Base-by-base conservation (phyloP, 305 asterid species). In the Coffea humblotiana region DNA sequence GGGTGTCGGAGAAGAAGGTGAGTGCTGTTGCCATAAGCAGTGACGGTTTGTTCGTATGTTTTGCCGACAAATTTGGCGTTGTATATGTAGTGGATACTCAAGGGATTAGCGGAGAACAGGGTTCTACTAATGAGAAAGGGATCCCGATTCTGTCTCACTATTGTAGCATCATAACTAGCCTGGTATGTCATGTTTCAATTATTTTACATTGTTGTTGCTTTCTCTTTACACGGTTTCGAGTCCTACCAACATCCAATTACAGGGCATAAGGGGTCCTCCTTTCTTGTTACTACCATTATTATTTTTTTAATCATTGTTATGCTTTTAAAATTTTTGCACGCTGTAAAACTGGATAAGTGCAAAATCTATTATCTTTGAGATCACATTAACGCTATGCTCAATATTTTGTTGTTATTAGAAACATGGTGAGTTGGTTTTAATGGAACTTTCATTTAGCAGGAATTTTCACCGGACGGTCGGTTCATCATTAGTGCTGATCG, bases 1-100 rank as follows among this genome's bases (percentile, higher is more conserved):
- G 99, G 83, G 85, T 84, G 75, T 92, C 98, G 27, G 99, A 96
- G 86, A 96, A 96, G 91, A 91, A 96, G 86, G 99, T 92, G 85
- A 96, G 89, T 87, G 94, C 99, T 75, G 89, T 92, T 85, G 97
- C 97, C 52, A 83, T 94, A 76, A 91, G 95, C 80, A 83, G 79
- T 43, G 92, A 90, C 82, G 98, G 87, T 79, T 82, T 49, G 71
- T 92, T 84, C 74, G 94, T 92, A 48, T 91, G 92, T 87, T 96
- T 90, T 25, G 95, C 99, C 18, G 98, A 96, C 86, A 96, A 96
- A 86, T 96, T 96, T 84, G 98, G 99, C 19, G 96, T 90, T 13
- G 95, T 94, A 71, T 89, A 92, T 87, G 91, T 86, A 74, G 90
- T 85, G 74, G 94, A 88, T 84, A 76, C 88, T 10, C 86, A 92